Conservation (phyloP, 139 green algal genomes). For the Nannochloris sp. region DNA sequence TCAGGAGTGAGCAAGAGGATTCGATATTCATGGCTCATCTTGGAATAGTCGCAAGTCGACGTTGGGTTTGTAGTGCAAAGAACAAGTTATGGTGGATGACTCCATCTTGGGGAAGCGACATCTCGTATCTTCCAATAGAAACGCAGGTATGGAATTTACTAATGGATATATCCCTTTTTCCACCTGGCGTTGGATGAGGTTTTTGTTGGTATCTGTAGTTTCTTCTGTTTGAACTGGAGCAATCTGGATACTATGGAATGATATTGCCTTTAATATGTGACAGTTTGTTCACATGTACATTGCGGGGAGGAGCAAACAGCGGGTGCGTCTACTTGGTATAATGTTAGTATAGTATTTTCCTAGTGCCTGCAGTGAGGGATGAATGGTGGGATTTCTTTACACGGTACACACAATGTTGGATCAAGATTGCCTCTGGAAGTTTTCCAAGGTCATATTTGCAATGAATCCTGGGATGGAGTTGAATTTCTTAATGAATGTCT, state of each 20-base stretch:
- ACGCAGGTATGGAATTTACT: constrained; percentile 43
- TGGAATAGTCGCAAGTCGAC: constrained; percentile 30
- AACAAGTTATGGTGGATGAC: constrained; percentile 93
- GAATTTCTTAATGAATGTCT: constrained; percentile 50
- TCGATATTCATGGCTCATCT: constrained; percentile 5
- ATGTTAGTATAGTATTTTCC: neutral
- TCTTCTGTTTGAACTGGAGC: constrained; percentile 65
- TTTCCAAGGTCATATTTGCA: constrained; percentile 77
- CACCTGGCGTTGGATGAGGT: no score
- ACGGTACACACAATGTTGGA: constrained; percentile 18
- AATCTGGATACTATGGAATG: constrained; percentile 51
- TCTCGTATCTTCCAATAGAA: constrained; percentile 66
- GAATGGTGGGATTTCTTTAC: neutral
- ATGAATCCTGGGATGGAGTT: constrained; percentile 71
- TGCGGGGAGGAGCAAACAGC: constrained; percentile 33
- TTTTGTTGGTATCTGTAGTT: constrained; percentile 35
- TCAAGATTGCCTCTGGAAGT: constrained; percentile 64
- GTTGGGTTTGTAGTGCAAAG: constrained; percentile 57
- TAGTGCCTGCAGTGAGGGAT: neutral
- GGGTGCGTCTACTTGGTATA: neutral
- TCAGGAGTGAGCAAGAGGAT: neutral
- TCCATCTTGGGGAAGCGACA: constrained; percentile 71
- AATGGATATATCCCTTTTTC: no score
- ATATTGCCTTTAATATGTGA: constrained; percentile 75
- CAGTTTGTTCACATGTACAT: constrained; percentile 55